Base-by-base conservation (phyloP, 164 flowering plant species). In the Annona cherimola region DNA sequence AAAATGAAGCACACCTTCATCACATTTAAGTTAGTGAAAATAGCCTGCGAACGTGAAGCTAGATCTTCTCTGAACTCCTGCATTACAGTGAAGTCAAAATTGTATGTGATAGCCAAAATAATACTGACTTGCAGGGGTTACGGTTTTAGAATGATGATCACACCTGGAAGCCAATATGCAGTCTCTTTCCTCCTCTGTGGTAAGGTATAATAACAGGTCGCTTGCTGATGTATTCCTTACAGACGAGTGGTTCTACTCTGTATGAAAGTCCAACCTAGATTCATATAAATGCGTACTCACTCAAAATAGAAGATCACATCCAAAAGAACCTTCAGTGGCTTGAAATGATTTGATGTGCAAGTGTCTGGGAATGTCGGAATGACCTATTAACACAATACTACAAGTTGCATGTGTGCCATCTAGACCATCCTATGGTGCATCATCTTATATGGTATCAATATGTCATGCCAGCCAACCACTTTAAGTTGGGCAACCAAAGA, bases 181-280 rank as follows among this genome's bases (percentile, higher is more conserved):
- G 80, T 81, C 99, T 83, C 83, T 84, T 95, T 71, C 99, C 98
- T 77, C 99, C 99, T 84, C 70, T 90, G 81, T 95, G 97, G 76
- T 93, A 93, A 69, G 99, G 99, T 64, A 95, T 83, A 67, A 89
- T 88, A 64, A 91, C 90, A 8, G 99, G 98, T 14, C 96, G 93
- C 75, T 79, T 79, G 75, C 75, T 70, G 44, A 84, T 20, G 73
- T 78, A 90, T 67, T 93, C 99, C 81, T 91, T 90, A 76, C 98
- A 91, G 45, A 93, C 76, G 69, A 95, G 96, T 68, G 99, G 99
- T 76, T 95, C 99, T 73, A 95, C 68, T 84, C 99, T 95, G 97
- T 71, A 79, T n/a, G 77, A 70, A 69, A 81, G 59, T 60, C 75
- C 76, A 78, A 42, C 76, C 75, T 73, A 81, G 70, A 77, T 77